phyloP scores from a whole-genome alignment of 2,329 filamentous ascomycete genomes.

The Hypomyces rosellus region DNA sequence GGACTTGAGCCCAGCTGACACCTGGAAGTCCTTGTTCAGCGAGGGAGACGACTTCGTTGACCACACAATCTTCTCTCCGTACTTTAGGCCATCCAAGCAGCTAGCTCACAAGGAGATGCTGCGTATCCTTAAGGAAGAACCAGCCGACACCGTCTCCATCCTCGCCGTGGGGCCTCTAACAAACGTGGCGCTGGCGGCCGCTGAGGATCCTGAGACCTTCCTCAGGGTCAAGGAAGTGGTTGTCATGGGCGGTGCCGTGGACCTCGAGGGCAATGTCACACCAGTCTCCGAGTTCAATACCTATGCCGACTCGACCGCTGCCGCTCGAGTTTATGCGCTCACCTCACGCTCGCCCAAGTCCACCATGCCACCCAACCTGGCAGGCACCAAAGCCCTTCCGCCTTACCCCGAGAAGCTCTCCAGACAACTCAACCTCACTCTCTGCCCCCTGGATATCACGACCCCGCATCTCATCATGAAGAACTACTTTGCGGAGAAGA shows the following conservation, averaged over 20 bases:
- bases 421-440: constrained; percentile 56
- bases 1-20: constrained; percentile 66
- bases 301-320: constrained; percentile 76
- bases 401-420: constrained; percentile 60
- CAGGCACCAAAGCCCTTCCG: constrained; percentile 43
- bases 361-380: constrained; percentile 69
- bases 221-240: constrained; percentile 83
- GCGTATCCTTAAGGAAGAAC: constrained; percentile 74
- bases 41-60: constrained; percentile 29
- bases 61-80: constrained; percentile 41
- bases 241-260: constrained; percentile 88
- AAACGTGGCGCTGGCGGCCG: constrained; percentile 85
- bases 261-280: constrained; percentile 72
- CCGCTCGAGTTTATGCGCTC: constrained; percentile 70
- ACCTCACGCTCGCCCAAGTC: constrained; percentile 66
- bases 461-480: constrained; percentile 60
- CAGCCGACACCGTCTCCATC: constrained; percentile 79
- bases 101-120: constrained; percentile 83
- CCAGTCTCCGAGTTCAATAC: constrained; percentile 94
- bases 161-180: constrained; percentile 86
- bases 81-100: constrained; percentile 70
- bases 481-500: constrained; percentile 50
- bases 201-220: constrained; percentile 84
- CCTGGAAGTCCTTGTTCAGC: constrained; percentile 63
- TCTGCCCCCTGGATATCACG: constrained; percentile 75